phyloP scores from a whole-genome alignment of 192 early-diverging fungal genomes.

The Coemansia sp. region DNA sequence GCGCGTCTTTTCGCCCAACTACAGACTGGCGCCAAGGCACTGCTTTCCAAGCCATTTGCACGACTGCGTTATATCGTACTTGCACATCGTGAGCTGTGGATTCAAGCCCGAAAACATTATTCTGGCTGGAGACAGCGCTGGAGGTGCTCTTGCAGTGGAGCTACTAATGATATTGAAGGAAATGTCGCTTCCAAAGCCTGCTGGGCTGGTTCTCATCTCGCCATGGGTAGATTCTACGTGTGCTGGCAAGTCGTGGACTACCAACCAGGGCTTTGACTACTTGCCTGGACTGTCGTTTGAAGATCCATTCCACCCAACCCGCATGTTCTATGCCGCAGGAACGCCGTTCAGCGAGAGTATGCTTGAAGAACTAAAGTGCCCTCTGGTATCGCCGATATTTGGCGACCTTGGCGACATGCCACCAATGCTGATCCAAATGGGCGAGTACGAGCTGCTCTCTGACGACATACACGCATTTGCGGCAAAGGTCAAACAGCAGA shows the following conservation, averaged over 20 bases:
- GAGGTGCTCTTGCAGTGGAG: slow-evolving; percentile 37
- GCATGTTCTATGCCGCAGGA: slow-evolving; percentile 48
- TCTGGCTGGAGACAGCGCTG: slow-evolving; percentile 53
- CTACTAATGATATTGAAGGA: slow-evolving; percentile 34
- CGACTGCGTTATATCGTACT: slow-evolving; percentile 79
- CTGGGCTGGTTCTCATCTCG: slow-evolving; percentile 28
- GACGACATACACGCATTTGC: slow-evolving; percentile 45
- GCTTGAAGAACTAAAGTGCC: slow-evolving; percentile 38
- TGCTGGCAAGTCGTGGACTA: slow-evolving; percentile 34
- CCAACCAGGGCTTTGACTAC: slow-evolving; percentile 36
- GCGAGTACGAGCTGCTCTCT: slow-evolving; percentile 42
- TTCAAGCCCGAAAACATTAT: slow-evolving; percentile 45
- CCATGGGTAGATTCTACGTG: slow-evolving; percentile 55
- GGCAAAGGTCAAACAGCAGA: slow-evolving; percentile 19
- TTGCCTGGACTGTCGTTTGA: slow-evolving; percentile 25
- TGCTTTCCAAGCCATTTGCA: slow-evolving; percentile 66
- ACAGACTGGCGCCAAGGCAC: slow-evolving; percentile 38
- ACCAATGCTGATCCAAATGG: slow-evolving; percentile 50
- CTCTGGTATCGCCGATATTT: slow-evolving; percentile 46
- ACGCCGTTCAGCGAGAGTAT: slow-evolving; percentile 20
- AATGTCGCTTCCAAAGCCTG: slow-evolving; percentile 17
- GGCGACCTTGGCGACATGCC: slow-evolving; percentile 37
- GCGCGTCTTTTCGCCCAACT: slow-evolving; percentile 51
- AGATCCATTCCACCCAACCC: slow-evolving; percentile 45
- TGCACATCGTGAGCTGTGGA: slow-evolving; percentile 59